phyloP scores from a whole-genome alignment of 2,329 filamentous ascomycete genomes.

The Aspergillus phoenicis region DNA sequence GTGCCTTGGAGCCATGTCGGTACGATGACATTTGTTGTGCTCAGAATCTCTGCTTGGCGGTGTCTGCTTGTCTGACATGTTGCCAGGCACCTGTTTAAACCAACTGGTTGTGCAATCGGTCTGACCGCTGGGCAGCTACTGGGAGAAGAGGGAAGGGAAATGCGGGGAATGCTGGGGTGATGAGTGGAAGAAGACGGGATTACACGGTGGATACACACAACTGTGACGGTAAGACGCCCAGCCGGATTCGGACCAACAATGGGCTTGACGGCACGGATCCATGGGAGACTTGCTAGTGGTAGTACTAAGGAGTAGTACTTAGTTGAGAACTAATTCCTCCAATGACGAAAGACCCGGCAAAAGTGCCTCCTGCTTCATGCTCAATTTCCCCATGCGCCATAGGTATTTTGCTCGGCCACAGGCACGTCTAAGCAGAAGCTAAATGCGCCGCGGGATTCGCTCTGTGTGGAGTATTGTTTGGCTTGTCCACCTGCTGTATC shows the following conservation, averaged over 20 bases:
- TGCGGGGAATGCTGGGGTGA: slow-evolving; percentile 7
- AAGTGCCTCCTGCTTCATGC: not conserved
- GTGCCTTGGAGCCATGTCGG: not conserved
- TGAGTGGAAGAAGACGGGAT: not conserved
- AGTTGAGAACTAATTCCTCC: not conserved
- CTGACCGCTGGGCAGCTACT: not conserved
- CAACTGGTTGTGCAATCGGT: not conserved
- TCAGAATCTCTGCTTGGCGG: not conserved
- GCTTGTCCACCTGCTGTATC: not conserved
- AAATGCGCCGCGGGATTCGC: not conserved
- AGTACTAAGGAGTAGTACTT: too few species aligned
- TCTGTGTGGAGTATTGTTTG: not conserved
- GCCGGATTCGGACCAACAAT: not conserved
- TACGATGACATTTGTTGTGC: slow-evolving; percentile 5
- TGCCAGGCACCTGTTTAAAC: not conserved
- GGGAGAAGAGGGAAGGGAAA: not conserved
- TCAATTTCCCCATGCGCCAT: not conserved
- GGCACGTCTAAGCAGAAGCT: not conserved
- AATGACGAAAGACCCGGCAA: not conserved
- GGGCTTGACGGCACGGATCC: not conserved
- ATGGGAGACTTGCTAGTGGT: not conserved
- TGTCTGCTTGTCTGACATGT: not conserved
- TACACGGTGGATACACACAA: not conserved
- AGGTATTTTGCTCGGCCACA: not conserved
- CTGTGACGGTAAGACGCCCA: not conserved